Conservation (phyloP, 345 rosid species). For the Acer negundo region DNA sequence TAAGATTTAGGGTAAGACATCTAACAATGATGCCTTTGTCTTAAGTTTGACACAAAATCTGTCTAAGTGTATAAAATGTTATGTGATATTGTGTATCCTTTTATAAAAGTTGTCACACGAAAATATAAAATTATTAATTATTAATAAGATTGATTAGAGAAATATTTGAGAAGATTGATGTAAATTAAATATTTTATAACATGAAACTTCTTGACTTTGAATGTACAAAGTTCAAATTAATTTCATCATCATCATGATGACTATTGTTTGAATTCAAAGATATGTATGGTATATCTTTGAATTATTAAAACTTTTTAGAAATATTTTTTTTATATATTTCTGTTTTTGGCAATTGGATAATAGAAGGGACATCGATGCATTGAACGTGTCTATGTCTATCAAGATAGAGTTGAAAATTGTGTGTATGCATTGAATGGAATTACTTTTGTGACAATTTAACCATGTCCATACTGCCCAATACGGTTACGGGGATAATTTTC, state of each 20-base stretch:
- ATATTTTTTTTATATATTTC: neutral
- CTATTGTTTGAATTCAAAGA: neutral
- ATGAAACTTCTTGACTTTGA: neutral
- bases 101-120: too few relatives aligned
- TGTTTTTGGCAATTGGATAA: neutral
- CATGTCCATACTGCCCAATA: neutral
- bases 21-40: too few relatives aligned
- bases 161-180: neutral
- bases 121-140: too few relatives aligned
- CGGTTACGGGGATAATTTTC: too few relatives aligned
- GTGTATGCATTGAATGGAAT: neutral
- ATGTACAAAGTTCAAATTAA: conserved; percentile 7
- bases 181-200: neutral
- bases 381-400: neutral
- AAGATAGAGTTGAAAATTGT: neutral
- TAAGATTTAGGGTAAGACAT: neutral
- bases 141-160: neutral
- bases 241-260: neutral
- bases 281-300: neutral
- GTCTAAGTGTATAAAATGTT: neutral
- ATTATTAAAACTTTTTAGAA: neutral
- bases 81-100: neutral
- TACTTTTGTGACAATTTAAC: neutral
- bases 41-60: neutral
- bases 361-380: neutral